Conservation (phyloP, 2,329 filamentous ascomycete species). For the Dendryphion nanum region DNA sequence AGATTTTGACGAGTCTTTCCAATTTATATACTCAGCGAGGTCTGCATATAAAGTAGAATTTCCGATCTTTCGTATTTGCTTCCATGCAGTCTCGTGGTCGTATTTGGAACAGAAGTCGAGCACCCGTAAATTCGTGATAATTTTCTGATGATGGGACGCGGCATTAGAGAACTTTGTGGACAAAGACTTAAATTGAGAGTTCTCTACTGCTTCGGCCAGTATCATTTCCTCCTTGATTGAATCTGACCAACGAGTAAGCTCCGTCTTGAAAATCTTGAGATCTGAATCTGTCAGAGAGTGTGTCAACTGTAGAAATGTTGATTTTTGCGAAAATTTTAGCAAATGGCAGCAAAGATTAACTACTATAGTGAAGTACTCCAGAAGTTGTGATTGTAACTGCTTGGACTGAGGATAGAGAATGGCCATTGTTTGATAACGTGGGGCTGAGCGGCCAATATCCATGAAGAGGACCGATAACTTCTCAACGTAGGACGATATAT, state of each 20-base stretch:
- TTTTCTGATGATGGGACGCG: slow-evolving; percentile 5
- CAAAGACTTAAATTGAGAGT: slow-evolving; percentile 22
- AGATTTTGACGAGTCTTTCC: slow-evolving; percentile 23
- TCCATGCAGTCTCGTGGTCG: slow-evolving; percentile 43
- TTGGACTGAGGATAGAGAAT: slow-evolving; percentile 42
- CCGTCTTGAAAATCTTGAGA: slow-evolving; percentile 27
- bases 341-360: slow-evolving; percentile 41
- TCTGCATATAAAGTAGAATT: slow-evolving; percentile 27
- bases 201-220: slow-evolving; percentile 18
- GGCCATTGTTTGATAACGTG: slow-evolving; percentile 41
- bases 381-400: slow-evolving; percentile 34
- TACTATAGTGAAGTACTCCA: slow-evolving; percentile 44
- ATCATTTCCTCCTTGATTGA: slow-evolving; percentile 38
- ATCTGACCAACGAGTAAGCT: slow-evolving; percentile 35
- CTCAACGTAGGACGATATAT: slow-evolving; percentile 37
- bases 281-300: slow-evolving; percentile 29
- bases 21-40: slow-evolving; percentile 21
- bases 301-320: slow-evolving; percentile 28
- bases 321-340: slow-evolving; percentile 32
- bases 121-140: slow-evolving; percentile 22
- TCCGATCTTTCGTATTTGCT: slow-evolving; percentile 42
- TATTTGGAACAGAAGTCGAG: slow-evolving; percentile 45
- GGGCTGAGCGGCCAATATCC: slow-evolving; percentile 41
- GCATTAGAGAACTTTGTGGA: slow-evolving; percentile 12
- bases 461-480: slow-evolving; percentile 43